Evolutionary conservation across 345 rosid genomes (phyloP).

Genomic region (Euphorbia lathyris): DNA sequence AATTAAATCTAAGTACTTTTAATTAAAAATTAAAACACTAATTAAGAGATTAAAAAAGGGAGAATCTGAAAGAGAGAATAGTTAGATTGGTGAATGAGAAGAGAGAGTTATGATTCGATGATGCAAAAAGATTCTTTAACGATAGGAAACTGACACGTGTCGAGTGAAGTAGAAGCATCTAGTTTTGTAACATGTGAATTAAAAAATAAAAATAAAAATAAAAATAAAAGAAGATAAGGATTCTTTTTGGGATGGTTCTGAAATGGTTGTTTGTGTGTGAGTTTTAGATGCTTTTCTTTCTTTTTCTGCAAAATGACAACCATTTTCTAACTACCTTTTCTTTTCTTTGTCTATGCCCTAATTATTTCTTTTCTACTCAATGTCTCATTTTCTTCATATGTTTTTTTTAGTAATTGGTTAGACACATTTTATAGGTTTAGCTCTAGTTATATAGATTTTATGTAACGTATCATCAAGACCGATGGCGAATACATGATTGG

Average conservation of each 20-base stretch:
- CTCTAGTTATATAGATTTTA: no score
- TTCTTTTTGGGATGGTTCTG: slow-evolving; percentile 14
- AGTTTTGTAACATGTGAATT: slow-evolving; percentile 10
- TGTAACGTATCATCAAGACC: no score
- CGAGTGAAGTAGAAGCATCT: slow-evolving; percentile 16
- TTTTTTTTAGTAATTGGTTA: no score
- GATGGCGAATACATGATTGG: no score
- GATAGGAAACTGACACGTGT: slow-evolving; percentile 28
- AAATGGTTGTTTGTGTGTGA: background rate
- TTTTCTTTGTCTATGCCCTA: background rate
- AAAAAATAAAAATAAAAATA: background rate
- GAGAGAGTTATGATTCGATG: background rate
- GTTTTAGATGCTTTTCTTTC: slow-evolving; percentile 26
- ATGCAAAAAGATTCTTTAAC: slow-evolving; percentile 3
- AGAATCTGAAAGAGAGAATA: slow-evolving; percentile 4
- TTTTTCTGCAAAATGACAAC: slow-evolving; percentile 17
- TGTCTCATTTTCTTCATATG: background rate
- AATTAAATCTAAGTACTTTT: no score
- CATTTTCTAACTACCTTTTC: slow-evolving; percentile 11
- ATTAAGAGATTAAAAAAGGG: no score
- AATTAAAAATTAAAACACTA: no score
- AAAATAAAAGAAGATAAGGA: slow-evolving; percentile 25
- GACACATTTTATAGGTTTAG: no score
- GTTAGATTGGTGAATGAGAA: background rate
- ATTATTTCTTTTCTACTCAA: background rate